Evolutionary conservation across 208 protist genomes (phyloP).

Genomic region (Porcisia deanei): DNA sequence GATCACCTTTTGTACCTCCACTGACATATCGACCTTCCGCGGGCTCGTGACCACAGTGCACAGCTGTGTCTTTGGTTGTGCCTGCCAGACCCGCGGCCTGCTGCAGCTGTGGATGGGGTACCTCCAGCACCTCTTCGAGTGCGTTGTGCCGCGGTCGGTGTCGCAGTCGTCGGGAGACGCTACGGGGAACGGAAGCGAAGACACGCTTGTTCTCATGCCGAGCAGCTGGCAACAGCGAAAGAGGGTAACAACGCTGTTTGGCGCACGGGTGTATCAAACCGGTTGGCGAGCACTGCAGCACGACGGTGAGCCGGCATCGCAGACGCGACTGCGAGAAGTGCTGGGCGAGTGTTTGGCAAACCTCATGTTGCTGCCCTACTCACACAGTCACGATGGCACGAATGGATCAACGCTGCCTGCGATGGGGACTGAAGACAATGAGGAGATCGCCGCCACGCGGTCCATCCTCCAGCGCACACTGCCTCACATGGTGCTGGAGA

Average conservation of each 20-base stretch:
- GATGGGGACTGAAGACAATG: neutral
- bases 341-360: constrained; percentile 75
- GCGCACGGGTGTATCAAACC: constrained; percentile 29
- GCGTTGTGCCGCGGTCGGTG: constrained; percentile 52
- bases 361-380: constrained; percentile 58
- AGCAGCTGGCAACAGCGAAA: constrained; percentile 41
- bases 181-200: constrained; percentile 10
- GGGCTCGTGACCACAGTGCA: constrained; percentile 52
- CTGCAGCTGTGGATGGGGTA: constrained; percentile 76
- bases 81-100: constrained; percentile 48
- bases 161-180: constrained; percentile 5
- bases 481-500: constrained; percentile 54
- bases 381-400: constrained; percentile 22
- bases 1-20: constrained; percentile 61
- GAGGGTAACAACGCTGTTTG: constrained; percentile 32
- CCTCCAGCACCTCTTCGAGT: constrained; percentile 64
- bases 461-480: constrained; percentile 54
- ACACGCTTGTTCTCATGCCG: constrained; percentile 49
- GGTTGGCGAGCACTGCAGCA: constrained; percentile 50
- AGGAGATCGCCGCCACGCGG: constrained; percentile 6
- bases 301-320: constrained; percentile 42
- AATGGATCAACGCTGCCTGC: constrained; percentile 14
- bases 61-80: constrained; percentile 60
- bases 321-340: constrained; percentile 60
- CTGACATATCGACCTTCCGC: constrained; percentile 53